Conservation (phyloP, 2,329 filamentous ascomycete genomes). For the Cytospora paraplurivora region DNA sequence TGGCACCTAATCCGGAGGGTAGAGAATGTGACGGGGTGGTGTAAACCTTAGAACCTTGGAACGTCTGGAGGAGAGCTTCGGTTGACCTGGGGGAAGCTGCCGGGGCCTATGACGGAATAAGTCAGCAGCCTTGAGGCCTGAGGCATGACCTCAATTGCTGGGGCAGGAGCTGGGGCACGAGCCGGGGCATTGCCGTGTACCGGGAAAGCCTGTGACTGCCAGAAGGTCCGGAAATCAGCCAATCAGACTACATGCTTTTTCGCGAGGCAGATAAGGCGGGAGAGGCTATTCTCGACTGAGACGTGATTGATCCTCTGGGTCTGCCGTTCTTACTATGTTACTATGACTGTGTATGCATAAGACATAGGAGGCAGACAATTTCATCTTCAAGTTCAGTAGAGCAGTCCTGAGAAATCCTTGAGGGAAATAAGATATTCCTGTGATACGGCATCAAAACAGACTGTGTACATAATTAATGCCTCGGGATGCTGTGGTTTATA, state of each 20-base stretch:
- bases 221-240: neutral
- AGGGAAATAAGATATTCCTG: no score
- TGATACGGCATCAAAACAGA: no score
- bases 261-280: neutral
- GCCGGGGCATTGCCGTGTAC: neutral
- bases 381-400: no score
- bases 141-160: slow-evolving; percentile 5
- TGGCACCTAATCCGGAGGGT: slow-evolving; percentile 21
- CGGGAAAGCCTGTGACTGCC: slow-evolving; percentile 1
- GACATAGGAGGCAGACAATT: no score
- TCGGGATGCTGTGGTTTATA: no score
- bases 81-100: slow-evolving; percentile 5
- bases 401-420: no score
- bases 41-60: slow-evolving; percentile 1
- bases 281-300: neutral
- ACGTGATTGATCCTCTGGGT: no score
- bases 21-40: slow-evolving; percentile 15
- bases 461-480: no score
- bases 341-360: no score
- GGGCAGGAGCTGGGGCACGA: neutral
- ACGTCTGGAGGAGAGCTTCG: slow-evolving; percentile 16
- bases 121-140: slow-evolving; percentile 15
- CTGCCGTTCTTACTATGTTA: no score
- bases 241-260: slow-evolving; percentile 19
- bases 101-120: slow-evolving; percentile 28